Evolutionary conservation across 495 filamentous ascomycete genomes (phyloP), one percentile per base, ranked within the genome.

Genomic region (Halenospora varia): DNA sequence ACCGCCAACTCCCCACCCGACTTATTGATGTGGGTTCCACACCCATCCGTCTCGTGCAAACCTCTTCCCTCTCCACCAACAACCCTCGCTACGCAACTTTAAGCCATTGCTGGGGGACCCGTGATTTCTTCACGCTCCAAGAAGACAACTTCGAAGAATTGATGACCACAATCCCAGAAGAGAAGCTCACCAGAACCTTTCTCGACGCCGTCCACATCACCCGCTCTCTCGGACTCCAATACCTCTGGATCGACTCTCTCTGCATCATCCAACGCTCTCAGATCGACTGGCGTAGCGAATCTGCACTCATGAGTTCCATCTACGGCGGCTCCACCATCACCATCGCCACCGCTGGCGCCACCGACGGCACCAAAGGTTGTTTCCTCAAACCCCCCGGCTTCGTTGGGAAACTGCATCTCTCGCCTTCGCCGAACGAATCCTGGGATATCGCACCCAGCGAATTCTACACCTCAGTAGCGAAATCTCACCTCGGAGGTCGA

Each of bases 81-180:
- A 18, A 53, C 6, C 3, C 35, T 41, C 26, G 48, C 13, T 55
- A 55, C 22, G 17, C 40, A 13, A 55, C 53, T 10, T 22, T 55
- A 10, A 55, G 53, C 22, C 53, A 55, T 22, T 55, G 53, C 24
- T 55, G 53, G 53, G 53, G 53, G n/a, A 17, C 29, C 3, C 24
- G 41, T 2, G 29, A 56, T 41, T 53, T 55, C 23, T 20, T 19
- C 17, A 55, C 22, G 15, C 53, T 55, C 25, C 29, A 15, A 35
- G 22, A 18, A 25, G 22, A 35, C 3, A 55, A 55, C 17, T 26
- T 47, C 3, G 3, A 46, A 48, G 10, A 19, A 2, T 55, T 47
- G 17, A 20, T 48, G 3, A 10, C 20, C 41, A 23, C 15, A 1
- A 55, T 55, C 20, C 53, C 41, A 4, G 22, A n/a, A 4, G 11